Evolutionary conservation across 1,139 yeast species (phyloP).

Genomic region (Wickerhamomyces sp.): DNA sequence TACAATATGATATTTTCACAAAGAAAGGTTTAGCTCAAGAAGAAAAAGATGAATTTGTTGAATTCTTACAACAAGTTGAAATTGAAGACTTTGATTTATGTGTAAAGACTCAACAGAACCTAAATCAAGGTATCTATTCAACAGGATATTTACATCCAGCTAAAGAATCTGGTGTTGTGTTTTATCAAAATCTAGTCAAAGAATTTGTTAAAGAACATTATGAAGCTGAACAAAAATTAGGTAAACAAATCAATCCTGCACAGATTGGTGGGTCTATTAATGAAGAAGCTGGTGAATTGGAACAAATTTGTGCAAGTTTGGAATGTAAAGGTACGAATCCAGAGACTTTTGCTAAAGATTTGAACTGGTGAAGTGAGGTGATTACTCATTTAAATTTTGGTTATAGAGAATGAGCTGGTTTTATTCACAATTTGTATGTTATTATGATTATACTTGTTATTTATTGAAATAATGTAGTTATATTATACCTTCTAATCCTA

Average conservation of each 20-base stretch:
- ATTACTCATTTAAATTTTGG: not conserved
- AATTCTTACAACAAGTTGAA: conserved; percentile 56
- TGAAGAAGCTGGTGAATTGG: conserved; percentile 43
- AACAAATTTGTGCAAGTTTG: conserved; percentile 42
- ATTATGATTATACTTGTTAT: no score
- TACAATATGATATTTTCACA: conserved; percentile 57
- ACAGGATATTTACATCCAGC: conserved; percentile 55
- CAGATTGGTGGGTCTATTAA: conserved; percentile 36
- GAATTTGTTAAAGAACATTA: conserved; percentile 56
- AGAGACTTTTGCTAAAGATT: conserved; percentile 23
- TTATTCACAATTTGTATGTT: no score
- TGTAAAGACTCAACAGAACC: conserved; percentile 52
- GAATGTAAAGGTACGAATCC: conserved; percentile 42
- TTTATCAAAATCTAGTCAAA: conserved; percentile 50
- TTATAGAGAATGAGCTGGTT: no score
- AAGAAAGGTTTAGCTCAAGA: conserved; percentile 50
- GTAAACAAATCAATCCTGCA: conserved; percentile 48
- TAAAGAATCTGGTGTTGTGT: conserved; percentile 54
- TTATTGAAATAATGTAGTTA: no score
- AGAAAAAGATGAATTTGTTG: conserved; percentile 55
- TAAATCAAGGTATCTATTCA: conserved; percentile 53
- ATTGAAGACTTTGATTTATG: conserved; percentile 56
- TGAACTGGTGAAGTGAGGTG: conserved; percentile 17
- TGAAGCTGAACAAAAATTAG: conserved; percentile 39
- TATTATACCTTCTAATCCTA: no score